Evolutionary conservation across 2,329 filamentous ascomycete species (phyloP), one percentile per base, ranked within the genome.

Genomic region (Colletotrichum plurivorum): DNA sequence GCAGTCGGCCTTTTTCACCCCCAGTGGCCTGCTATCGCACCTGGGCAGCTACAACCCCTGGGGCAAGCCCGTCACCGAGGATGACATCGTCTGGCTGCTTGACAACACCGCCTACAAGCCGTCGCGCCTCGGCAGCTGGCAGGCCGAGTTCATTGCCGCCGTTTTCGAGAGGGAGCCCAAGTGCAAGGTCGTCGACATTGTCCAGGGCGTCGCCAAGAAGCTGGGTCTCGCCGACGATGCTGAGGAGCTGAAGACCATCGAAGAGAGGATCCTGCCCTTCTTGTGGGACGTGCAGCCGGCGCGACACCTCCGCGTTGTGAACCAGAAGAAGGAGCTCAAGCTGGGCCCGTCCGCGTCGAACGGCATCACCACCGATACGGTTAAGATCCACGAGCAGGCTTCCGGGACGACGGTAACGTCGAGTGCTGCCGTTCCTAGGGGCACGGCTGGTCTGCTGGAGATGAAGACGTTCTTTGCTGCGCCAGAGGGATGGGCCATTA

Each of bases 61-160:
- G 13, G 84, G 87, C 1, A 86, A 86, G 53, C 82, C 85, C 41
- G 87, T 94, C 54, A 87, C 89, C 63, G 84, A 85, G 16, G 81
- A 88, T 46, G 92, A 97, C 78, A 89, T 88, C 15, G 90, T 98
- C 48, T 98, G 95, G 95, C 84, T 98, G 8, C 84, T 98, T 55
- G 94, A 98, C 82, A 97, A 96, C 76, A 95, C 93, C 3, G 95
- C 94, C 5, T 95, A 92, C 78, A 88, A 89, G 69, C 80, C 83
- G 53, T 75, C 81, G 18, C 75, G 78, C 67, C 79, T 80, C 2
- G 82, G 81, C 61, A 78, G 77, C 60, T 98, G 94, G 94, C 86
- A 93, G 75, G 92, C 92, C 27, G 94, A 98, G 77, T 94, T 95
- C 71, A 90, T 97, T 0, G 89, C 92, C 2, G 93, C 93, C 52